Evolutionary conservation across 2,329 filamentous ascomycete genomes (phyloP).

Genomic region (Blastomyces percursus): DNA sequence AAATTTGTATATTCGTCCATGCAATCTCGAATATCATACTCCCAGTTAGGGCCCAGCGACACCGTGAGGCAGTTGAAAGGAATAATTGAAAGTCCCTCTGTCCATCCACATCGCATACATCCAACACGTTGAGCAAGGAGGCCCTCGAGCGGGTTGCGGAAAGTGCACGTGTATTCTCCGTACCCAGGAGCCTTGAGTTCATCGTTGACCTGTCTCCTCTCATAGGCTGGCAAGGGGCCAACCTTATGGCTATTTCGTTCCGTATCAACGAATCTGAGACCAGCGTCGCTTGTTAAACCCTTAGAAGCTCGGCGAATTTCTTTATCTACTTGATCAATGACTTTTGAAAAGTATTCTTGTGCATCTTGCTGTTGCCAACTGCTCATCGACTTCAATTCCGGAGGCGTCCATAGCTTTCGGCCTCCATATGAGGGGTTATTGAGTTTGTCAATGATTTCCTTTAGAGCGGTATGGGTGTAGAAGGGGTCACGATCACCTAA

Average conservation of each 20-base stretch:
- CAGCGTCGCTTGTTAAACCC: slow-evolving; percentile 34
- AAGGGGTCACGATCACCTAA: slow-evolving; percentile 29
- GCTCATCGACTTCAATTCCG: slow-evolving; percentile 77
- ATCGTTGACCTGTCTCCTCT: slow-evolving; percentile 12
- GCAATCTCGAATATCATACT: slow-evolving; percentile 65
- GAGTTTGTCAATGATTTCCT: slow-evolving; percentile 57
- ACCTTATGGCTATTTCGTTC: slow-evolving; percentile 15
- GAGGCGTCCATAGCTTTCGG: slow-evolving; percentile 68
- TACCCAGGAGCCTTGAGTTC: slow-evolving; percentile 7
- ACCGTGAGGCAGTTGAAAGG: slow-evolving; percentile 91
- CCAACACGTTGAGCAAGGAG: slow-evolving; percentile 78
- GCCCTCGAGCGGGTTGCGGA: slow-evolving; percentile 74
- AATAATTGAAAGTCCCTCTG: slow-evolving; percentile 78
- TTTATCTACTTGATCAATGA: slow-evolving; percentile 74
- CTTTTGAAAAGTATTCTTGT: slow-evolving; percentile 89
- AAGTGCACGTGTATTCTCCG: slow-evolving; percentile 14
- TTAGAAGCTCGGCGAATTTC: slow-evolving; percentile 50
- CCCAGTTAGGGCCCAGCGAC: slow-evolving; percentile 55
- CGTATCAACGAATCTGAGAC: slow-evolving; percentile 29
- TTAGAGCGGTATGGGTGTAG: slow-evolving; percentile 46
- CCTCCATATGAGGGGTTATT: slow-evolving; percentile 62
- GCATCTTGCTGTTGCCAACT: slow-evolving; percentile 96
- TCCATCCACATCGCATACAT: slow-evolving; percentile 74
- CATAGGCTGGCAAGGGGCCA: neutral
- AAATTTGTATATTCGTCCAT: slow-evolving; percentile 75